Conservation (phyloP, 768 basidiomycete species). For the Phaeolepiota aurea region DNA sequence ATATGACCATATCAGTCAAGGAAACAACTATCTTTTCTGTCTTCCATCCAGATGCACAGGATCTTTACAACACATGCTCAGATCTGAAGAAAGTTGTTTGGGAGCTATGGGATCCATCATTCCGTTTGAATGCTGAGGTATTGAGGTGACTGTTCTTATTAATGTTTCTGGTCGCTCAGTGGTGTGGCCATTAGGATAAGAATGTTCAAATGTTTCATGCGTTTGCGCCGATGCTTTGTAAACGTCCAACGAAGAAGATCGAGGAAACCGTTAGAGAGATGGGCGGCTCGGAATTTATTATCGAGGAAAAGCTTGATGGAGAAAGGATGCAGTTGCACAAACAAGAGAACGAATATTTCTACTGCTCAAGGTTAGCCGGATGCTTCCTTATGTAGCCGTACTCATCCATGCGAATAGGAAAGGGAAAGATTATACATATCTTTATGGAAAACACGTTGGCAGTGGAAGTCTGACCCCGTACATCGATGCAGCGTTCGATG, state of each 20-base stretch:
- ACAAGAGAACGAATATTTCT: conserved; percentile 83
- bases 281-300: conserved; percentile 69
- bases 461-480: conserved; percentile 84
- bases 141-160: background rate
- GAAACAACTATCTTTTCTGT: conserved; percentile 89
- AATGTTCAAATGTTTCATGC: conserved; percentile 72
- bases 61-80: conserved; percentile 93
- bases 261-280: conserved; percentile 83
- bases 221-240: conserved; percentile 95
- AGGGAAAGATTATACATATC: conserved; percentile 83
- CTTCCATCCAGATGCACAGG: conserved; percentile 92
- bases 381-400: background rate
- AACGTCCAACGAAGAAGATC: conserved; percentile 72
- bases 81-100: conserved; percentile 92
- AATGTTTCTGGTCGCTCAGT: too few relatives aligned
- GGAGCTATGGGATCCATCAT: conserved; percentile 73
- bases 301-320: conserved; percentile 97
- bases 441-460: conserved; percentile 83
- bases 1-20: conserved; percentile 87
- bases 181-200: conserved; percentile 88
- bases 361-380: conserved; percentile 70
- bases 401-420: conserved; percentile 41
- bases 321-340: conserved; percentile 96
- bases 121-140: conserved; percentile 57
- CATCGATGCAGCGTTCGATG: conserved; percentile 70